Evolutionary conservation across 192 early-diverging fungal species (phyloP), one percentile per base, ranked within the genome.

Genomic region (Umbelopsis vinacea): DNA sequence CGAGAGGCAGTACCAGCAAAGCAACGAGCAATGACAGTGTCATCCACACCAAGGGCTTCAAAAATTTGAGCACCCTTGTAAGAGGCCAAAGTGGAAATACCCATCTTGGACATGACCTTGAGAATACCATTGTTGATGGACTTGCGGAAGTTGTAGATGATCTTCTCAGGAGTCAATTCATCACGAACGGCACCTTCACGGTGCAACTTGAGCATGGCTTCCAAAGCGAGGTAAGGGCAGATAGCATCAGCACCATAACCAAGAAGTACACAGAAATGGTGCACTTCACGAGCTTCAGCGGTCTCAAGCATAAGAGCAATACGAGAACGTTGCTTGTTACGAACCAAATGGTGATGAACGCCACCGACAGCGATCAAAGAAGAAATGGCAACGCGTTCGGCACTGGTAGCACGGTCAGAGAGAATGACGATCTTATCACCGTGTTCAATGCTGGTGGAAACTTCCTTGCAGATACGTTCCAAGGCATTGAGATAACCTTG

Each of bases 31-130:
- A 99, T 91, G 46, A 99, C 96, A 40, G 91, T 84, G 35, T 87
- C 84, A 71, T 96, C 94, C 4, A 99, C 75, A 72, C 97, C 97
- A 29, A 99, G 88, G 21, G 94, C 95, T 78, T 99, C 97, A 78
- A 99, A 99, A 75, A 98, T 97, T 87, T 99, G 97, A 11, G 97
- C 97, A 68, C 96, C 97, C 85, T 98, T 98, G 88, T 99, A 99
- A 14, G 90, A 92, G 81, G 97, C 95, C 63, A 99, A 83, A 21
- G 97, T 98, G 12, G 96, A 97, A 69, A 99, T 97, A 70, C 97
- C 97, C 97, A 99, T 99, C 88, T 99, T 99, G 75, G 96, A 97
- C 96, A 98, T 99, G 67, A 99, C 96, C 84, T 99, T 99, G 52
- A 91, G 85, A 77, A 98, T 94, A 79, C 97, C 97, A 81, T 99